Evolutionary conservation across 805 yeast genomes (phyloP), one percentile per base, ranked within the genome.

Genomic region (Metschnikowia kunwiensis): DNA sequence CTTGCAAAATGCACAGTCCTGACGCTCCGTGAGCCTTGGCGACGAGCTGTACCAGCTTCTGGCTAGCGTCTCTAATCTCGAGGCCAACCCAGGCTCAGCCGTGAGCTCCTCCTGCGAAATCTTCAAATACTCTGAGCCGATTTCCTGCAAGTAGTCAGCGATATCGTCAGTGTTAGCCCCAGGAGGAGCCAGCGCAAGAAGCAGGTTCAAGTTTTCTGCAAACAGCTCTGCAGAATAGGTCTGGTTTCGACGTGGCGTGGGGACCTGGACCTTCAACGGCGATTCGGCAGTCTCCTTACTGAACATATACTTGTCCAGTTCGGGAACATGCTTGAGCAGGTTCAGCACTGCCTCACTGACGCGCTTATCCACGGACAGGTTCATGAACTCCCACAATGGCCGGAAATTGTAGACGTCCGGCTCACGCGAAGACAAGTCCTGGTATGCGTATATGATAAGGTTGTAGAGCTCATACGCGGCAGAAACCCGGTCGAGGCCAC

Each of bases 391-490:
- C 73, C 73, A 68, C 2, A 66, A 43, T 3, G 49, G 48, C 7
- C 42, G 43, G 41, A 68, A 68, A 15, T 56, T 47, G 36, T 56
- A 61, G 26, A 51, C 50, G 38, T 62, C 66, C 8, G 50, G 53
- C 28, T 68, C 73, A 19, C 70, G 47, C 0, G 51, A 30, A 25
- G 49, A 43, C 12, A 65, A 48, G 37, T 67, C 72, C 33, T 59
- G 60, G 38, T 63, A 68, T 25, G 53, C 62, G 10, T 42, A 24
- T 11, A 66, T 46, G 8, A 65, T 47, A 23, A 65, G 49, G 32
- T 57, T 57, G 50, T 65, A 66, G 7, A 68, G 42, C 30, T 66
- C 72, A 30, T 54, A 60, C 0, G 61, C 63, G 1, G 61, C 55
- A 11, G 57, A 48, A 1, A 55, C 43, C 7, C 61, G 47, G 9